These are phyloP conservation scores for Tephrocybe sp. DNA, from an alignment of 768 basidiomycete genomes.

Conservation along the genomic window DNA sequence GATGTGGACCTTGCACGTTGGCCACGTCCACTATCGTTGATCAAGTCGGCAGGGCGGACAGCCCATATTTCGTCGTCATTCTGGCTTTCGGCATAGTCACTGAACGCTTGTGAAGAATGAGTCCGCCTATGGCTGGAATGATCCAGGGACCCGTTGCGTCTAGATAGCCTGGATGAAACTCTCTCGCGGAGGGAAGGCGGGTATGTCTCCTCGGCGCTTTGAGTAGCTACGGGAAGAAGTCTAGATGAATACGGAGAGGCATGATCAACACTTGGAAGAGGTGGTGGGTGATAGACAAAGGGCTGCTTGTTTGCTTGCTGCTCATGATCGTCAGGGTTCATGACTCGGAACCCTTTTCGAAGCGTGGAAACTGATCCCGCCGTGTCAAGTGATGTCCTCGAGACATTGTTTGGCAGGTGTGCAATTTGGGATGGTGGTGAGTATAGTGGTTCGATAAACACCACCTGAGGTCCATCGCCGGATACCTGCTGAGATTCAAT, in stretches of 20 bases:
- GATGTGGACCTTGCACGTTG: slow-evolving; percentile 3
- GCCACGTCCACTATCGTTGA: not conserved
- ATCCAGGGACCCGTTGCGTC: not conserved
- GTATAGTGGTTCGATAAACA: slow-evolving; percentile 29
- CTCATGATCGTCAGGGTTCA: slow-evolving; percentile 33
- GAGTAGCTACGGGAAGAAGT: slow-evolving; percentile 13
- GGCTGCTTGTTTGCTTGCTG: slow-evolving; percentile 14
- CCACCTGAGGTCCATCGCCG: slow-evolving; percentile 29
- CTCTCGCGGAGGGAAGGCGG: not conserved
- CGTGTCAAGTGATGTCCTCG: slow-evolving; percentile 13
- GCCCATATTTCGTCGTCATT: slow-evolving; percentile 28
- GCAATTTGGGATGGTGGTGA: slow-evolving; percentile 18
- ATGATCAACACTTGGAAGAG: slow-evolving; percentile 13
- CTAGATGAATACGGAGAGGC: slow-evolving; percentile 15
- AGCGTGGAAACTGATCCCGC: slow-evolving; percentile 17
- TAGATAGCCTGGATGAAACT: not conserved
- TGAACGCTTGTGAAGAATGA: not conserved
- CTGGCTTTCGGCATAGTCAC: slow-evolving; percentile 7
- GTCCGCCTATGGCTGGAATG: not conserved
- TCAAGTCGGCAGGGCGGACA: slow-evolving; percentile 26
- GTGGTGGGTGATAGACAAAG: slow-evolving; percentile 20
- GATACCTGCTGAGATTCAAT: slow-evolving; percentile 2
- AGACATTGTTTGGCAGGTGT: slow-evolving; percentile 7
- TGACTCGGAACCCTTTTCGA: slow-evolving; percentile 26
- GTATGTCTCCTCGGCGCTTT: slow-evolving; percentile 6